These are phyloP conservation scores for Eucalyptus urophylla DNA, from an alignment of 345 rosid species.

Conservation along the genomic window DNA sequence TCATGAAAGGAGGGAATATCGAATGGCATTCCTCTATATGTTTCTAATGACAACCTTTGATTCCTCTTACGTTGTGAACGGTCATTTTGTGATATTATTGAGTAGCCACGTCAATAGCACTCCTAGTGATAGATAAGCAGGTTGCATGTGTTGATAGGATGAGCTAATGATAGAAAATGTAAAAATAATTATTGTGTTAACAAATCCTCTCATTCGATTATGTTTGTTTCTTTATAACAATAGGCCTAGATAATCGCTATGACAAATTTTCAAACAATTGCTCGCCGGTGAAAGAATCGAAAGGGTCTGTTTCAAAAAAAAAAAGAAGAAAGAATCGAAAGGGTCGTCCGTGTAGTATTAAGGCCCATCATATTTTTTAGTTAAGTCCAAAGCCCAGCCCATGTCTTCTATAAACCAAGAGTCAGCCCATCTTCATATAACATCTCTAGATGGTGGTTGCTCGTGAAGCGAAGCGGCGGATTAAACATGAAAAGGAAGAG, in stretches of 20 bases:
- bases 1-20: neutral
- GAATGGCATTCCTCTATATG: neutral
- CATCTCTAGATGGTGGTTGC: too few species aligned
- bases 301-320: too few species aligned
- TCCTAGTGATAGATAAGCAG: neutral
- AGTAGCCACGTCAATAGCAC: neutral
- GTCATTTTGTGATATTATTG: neutral
- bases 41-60: neutral
- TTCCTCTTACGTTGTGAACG: neutral
- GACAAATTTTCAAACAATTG: neutral
- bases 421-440: too few species aligned
- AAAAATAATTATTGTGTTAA: neutral
- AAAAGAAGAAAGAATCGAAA: too few species aligned
- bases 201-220: neutral
- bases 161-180: neutral
- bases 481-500: too few species aligned
- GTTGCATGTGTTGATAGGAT: neutral
- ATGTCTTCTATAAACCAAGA: too few species aligned
- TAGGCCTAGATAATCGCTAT: neutral
- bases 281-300: too few species aligned
- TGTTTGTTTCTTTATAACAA: neutral
- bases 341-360: too few species aligned
- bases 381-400: too few species aligned
- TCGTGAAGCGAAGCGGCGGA: too few species aligned
- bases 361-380: too few species aligned